Base-by-base conservation (phyloP, 306 rosid species). In the Begonia peltatifolia region DNA sequence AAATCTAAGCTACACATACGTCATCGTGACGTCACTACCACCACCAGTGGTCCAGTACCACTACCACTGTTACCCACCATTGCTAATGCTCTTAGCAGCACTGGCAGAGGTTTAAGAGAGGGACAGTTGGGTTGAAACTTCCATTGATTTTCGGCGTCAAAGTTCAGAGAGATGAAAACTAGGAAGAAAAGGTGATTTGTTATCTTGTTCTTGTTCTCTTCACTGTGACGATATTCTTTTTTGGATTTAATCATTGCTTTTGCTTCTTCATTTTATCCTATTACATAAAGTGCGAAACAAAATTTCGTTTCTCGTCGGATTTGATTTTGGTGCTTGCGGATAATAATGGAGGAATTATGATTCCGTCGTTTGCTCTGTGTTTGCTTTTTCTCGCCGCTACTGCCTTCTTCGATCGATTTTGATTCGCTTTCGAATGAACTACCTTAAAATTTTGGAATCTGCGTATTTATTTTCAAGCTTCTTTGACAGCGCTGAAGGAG, bases 201-300 rank as follows among this genome's bases (percentile, higher is more conserved):
- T 44, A 12, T 42, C 12, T 42, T 42, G 14, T 44, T 44, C 48
- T 44, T 44, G 48, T 44, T 7, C 48, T 44, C n/a, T 44, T 30
- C 14, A 5, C 48, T 1, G 14, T 3, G 14, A 12, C 14, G 48
- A 44, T 44, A 44, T 44, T 44, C 48, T 1, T n/a, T 44, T 44
- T 44, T 44, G 48, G 48, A n/a, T 10, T 44, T n/a, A 44, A 44
- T 44, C n/a, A 44, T 44, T n/a, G 48, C 48, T 44, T 44, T 44
- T n/a, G 14, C 12, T 44, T 44, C n/a, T 44, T 44, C 12, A n/a
- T 44, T 11, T 10, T 44, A 44, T 1, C n/a, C 14, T 44, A 1
- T 30, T 30, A 5, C 38, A 30, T 30, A 30, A 30, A 30, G 38
- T 7, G 38, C 38, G 8, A 30, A 30, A 30, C 38, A 3, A 7